Evolutionary conservation across 2,329 filamentous ascomycete genomes (phyloP).

Genomic region (Xylaria sp.): DNA sequence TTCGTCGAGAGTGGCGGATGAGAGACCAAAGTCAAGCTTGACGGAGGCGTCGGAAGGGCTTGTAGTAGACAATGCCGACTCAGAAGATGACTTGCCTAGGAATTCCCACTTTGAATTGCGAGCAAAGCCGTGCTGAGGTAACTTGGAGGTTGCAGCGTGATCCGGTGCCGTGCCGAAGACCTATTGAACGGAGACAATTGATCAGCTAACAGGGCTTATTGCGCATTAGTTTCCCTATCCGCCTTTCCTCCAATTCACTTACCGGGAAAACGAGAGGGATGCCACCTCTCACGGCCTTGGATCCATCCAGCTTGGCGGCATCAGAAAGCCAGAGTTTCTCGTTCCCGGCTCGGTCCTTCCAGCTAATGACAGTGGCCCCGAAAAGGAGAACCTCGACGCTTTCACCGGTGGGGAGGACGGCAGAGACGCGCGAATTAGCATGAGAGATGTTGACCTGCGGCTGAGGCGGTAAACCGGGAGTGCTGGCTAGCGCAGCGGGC

Average conservation of each 20-base stretch:
- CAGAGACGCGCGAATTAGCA: slow-evolving; percentile 74
- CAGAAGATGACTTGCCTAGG: slow-evolving; percentile 81
- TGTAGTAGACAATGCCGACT: slow-evolving; percentile 63
- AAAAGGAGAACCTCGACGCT: slow-evolving; percentile 85
- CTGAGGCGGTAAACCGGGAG: slow-evolving; percentile 75
- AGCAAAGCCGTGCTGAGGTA: slow-evolving; percentile 95
- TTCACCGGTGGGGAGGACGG: slow-evolving; percentile 83
- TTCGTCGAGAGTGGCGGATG: slow-evolving; percentile 71
- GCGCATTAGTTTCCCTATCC: background rate
- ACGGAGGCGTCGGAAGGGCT: slow-evolving; percentile 67
- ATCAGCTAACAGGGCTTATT: slow-evolving; percentile 5
- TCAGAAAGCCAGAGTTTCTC: slow-evolving; percentile 90
- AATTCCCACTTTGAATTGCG: slow-evolving; percentile 92
- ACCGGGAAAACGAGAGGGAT: slow-evolving; percentile 94
- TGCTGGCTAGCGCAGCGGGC: slow-evolving; percentile 75
- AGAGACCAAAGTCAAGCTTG: slow-evolving; percentile 95
- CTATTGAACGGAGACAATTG: slow-evolving; percentile 49
- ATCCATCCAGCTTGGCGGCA: slow-evolving; percentile 80
- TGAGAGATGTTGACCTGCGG: slow-evolving; percentile 76
- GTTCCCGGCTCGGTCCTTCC: slow-evolving; percentile 79
- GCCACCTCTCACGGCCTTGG: slow-evolving; percentile 87
- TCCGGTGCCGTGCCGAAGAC: slow-evolving; percentile 84
- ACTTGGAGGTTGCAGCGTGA: slow-evolving; percentile 75
- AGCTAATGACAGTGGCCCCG: slow-evolving; percentile 90
- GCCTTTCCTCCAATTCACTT: slow-evolving; percentile 43